Evolutionary conservation across 1,284 basidiomycete species (phyloP).

Genomic region (Moniliella sp.): DNA sequence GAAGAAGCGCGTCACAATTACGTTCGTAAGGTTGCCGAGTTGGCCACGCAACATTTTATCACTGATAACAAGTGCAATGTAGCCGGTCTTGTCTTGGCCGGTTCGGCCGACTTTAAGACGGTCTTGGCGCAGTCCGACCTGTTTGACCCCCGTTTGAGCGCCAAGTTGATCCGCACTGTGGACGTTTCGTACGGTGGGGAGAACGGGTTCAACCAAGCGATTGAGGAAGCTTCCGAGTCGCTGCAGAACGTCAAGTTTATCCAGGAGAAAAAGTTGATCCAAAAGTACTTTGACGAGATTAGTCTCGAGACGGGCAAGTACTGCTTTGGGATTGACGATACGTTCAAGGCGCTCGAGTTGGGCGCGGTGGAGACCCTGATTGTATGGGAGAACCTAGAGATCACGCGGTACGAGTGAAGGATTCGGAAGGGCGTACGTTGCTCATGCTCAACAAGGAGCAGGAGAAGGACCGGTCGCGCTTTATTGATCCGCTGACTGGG

Average conservation of each 20-base stretch:
- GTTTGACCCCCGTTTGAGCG: constrained; percentile 61
- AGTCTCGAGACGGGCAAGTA: constrained; percentile 90
- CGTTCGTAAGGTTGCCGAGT: constrained; percentile 90
- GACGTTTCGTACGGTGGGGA: constrained; percentile 97
- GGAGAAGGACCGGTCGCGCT: constrained; percentile 58
- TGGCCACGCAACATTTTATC: constrained; percentile 92
- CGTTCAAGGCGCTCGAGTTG: constrained; percentile 82
- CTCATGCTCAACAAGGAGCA: constrained; percentile 29
- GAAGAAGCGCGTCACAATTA: constrained; percentile 99
- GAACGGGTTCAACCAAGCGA: constrained; percentile 96
- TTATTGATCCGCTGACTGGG: constrained; percentile 79
- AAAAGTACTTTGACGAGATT: constrained; percentile 98
- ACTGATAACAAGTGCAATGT: constrained; percentile 96
- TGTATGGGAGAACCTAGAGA: constrained; percentile 68
- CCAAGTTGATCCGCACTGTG: constrained; percentile 52
- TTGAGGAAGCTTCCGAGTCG: constrained; percentile 83
- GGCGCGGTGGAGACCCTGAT: constrained; percentile 91
- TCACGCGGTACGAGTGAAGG: constrained; percentile 22
- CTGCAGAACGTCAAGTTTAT: constrained; percentile 97
- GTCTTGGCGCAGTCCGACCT: constrained; percentile 88
- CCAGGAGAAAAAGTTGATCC: constrained; percentile 67
- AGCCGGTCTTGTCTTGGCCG: constrained; percentile 83
- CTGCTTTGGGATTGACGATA: constrained; percentile 94
- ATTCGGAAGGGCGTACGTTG: constrained; percentile 18
- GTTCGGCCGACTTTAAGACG: constrained; percentile 95